These are phyloP conservation scores for Penicillium sp. DNA, from an alignment of 2,329 filamentous ascomycete genomes.

Conservation along the genomic window DNA sequence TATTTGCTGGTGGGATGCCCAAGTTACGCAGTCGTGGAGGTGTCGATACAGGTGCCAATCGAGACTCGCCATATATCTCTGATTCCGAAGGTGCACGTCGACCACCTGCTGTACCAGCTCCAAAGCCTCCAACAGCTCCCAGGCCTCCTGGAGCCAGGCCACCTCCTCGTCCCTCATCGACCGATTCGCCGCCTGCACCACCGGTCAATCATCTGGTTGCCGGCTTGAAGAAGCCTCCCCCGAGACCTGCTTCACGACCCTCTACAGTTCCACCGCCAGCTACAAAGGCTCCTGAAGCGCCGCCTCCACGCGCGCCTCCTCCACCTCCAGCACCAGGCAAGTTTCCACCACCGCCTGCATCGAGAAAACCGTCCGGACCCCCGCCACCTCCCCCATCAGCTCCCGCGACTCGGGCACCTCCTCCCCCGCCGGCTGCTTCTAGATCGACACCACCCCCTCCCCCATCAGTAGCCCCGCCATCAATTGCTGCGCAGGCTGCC, in stretches of 20 bases:
- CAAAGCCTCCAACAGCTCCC: slow-evolving; percentile 53
- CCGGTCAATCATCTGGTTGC: slow-evolving; percentile 54
- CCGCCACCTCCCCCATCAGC: slow-evolving; percentile 45
- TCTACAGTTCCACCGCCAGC: slow-evolving; percentile 59
- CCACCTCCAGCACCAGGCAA: slow-evolving; percentile 52
- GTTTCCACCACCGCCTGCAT: slow-evolving; percentile 57
- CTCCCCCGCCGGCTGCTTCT: slow-evolving; percentile 37
- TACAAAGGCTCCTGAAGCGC: slow-evolving; percentile 49
- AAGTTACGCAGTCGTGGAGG: slow-evolving; percentile 88
- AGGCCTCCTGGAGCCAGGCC: slow-evolving; percentile 55
- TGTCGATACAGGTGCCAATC: slow-evolving; percentile 70
- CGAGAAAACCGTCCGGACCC: slow-evolving; percentile 56
- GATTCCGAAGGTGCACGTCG: slow-evolving; percentile 66
- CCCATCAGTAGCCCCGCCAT: slow-evolving; percentile 27
- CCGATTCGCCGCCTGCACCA: slow-evolving; percentile 48
- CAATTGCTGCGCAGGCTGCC: slow-evolving; percentile 59
- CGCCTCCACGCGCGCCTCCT: slow-evolving; percentile 62
- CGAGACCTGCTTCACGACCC: slow-evolving; percentile 54
- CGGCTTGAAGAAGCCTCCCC: slow-evolving; percentile 59
- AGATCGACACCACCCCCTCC: slow-evolving; percentile 47
- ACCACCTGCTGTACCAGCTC: slow-evolving; percentile 52
- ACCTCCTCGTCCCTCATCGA: slow-evolving; percentile 49
- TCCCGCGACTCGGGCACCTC: slow-evolving; percentile 45
- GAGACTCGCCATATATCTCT: slow-evolving; percentile 71
- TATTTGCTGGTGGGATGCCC: slow-evolving; percentile 93